Conservation (phyloP, 1,139 yeast species). For the Entelexis sorbosivorans region DNA sequence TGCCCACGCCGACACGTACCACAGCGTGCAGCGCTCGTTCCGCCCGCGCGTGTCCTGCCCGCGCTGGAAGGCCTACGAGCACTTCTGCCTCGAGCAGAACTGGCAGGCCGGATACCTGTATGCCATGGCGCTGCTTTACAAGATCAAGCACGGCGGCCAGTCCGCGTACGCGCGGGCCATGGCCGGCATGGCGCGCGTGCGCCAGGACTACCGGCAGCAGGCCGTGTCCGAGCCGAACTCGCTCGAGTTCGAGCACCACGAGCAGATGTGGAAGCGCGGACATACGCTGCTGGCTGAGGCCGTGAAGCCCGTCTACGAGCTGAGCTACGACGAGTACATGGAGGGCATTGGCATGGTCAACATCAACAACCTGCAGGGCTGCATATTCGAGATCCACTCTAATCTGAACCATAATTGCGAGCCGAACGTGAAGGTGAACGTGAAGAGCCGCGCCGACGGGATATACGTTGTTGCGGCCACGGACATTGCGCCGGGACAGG, state of each 20-base stretch:
- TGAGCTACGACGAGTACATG: constrained; percentile 48
- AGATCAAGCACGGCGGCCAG: constrained; percentile 33
- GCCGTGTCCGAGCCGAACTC: constrained; percentile 33
- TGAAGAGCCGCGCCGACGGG: constrained; percentile 36
- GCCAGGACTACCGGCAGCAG: constrained; percentile 54
- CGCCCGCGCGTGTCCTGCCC: constrained; percentile 34
- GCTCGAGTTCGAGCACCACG: constrained; percentile 28
- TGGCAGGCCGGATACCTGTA: constrained; percentile 64
- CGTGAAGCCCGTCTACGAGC: constrained; percentile 36
- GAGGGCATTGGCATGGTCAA: constrained; percentile 59
- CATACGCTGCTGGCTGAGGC: constrained; percentile 41
- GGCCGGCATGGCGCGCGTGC: constrained; percentile 54
- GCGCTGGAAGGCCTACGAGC: constrained; percentile 47
- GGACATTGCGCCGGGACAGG: constrained; percentile 54
- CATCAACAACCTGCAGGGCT: constrained; percentile 59
- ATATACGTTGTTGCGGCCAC: constrained; percentile 50
- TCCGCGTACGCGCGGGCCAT: constrained; percentile 25
- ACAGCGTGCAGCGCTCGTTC: constrained; percentile 31
- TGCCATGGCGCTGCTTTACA: constrained; percentile 46
- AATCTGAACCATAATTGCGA: constrained; percentile 69
- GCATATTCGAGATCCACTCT: constrained; percentile 51
- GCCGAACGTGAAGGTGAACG: constrained; percentile 50
- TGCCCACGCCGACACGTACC: constrained; percentile 52
- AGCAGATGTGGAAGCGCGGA: constrained; percentile 51
- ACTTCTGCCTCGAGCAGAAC: constrained; percentile 51